Evolutionary conservation across 306 rosid species (phyloP).

Genomic region (Astragalus glycyphyllos): DNA sequence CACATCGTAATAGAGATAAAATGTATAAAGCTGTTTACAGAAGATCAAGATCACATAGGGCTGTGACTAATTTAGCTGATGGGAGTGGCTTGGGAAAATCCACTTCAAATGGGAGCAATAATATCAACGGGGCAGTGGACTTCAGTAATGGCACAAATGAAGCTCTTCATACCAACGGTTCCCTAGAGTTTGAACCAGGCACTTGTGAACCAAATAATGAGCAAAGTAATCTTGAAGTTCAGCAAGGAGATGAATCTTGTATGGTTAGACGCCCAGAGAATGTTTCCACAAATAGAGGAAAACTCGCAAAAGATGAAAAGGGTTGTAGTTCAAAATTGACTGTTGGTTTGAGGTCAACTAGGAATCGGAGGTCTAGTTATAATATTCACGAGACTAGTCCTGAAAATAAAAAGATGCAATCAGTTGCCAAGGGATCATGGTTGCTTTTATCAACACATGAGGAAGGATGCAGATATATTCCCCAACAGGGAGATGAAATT

Average conservation of each 20-base stretch:
- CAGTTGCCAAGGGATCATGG: slow-evolving; percentile 75
- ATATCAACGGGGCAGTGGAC: slow-evolving; percentile 50
- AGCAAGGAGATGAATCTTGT: slow-evolving; percentile 57
- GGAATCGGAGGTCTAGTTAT: slow-evolving; percentile 73
- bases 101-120: slow-evolving; percentile 61
- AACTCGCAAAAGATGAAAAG: slow-evolving; percentile 59
- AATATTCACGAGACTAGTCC: slow-evolving; percentile 62
- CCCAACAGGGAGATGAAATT: slow-evolving; percentile 94
- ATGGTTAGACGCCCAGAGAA: slow-evolving; percentile 53
- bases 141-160: slow-evolving; percentile 53
- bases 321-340: slow-evolving; percentile 75
- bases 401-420: slow-evolving; percentile 63
- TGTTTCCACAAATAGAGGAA: slow-evolving; percentile 53
- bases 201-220: slow-evolving; percentile 49
- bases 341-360: slow-evolving; percentile 87
- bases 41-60: slow-evolving; percentile 72
- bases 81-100: slow-evolving; percentile 62
- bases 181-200: slow-evolving; percentile 56
- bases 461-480: slow-evolving; percentile 92
- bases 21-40: slow-evolving; percentile 82
- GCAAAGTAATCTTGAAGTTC: slow-evolving; percentile 49
- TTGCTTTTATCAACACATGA: slow-evolving; percentile 81
- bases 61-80: slow-evolving; percentile 55
- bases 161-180: slow-evolving; percentile 53
- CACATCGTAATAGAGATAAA: slow-evolving; percentile 59